A percentile compares a stretch with the other conserved stretches of the same genome.
Evolutionary conservation across 1,284 basidiomycete species (phyloP).

Genomic region (Fomitopsis betulina): DNA sequence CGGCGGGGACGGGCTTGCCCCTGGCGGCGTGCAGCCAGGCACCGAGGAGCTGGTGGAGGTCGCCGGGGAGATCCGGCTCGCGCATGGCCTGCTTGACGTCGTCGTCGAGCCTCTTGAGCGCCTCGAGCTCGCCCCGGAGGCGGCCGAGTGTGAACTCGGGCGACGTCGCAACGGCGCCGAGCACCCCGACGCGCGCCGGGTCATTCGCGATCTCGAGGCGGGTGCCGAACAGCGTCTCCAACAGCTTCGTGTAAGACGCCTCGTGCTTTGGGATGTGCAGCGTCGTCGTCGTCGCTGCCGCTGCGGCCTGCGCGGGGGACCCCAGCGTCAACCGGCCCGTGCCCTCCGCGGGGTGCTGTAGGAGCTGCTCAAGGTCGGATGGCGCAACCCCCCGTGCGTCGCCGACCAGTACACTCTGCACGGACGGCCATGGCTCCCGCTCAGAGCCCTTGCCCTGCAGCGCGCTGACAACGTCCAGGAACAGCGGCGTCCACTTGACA

Average conservation of each 20-base stretch:
- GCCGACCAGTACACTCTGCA: conserved; percentile 63
- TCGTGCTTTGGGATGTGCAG: conserved; percentile 86
- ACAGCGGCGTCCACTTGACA: conserved; percentile 87
- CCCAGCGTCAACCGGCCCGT: conserved; percentile 47
- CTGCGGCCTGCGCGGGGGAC: conserved; percentile 11
- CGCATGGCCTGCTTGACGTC: conserved; percentile 60
- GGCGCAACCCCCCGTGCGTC: conserved; percentile 38
- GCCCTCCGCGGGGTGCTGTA: conserved; percentile 35
- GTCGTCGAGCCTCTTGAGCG: conserved; percentile 59
- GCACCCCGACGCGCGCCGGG: conserved; percentile 63
- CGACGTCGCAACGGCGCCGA: conserved; percentile 74
- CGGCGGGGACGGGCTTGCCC: conserved; percentile 51
- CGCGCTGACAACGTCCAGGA: conserved; percentile 76
- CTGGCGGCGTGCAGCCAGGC: conserved; percentile 72
- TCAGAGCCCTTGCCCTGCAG: conserved; percentile 54
- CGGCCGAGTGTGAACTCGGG: conserved; percentile 95
- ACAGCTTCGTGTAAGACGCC: conserved; percentile 86
- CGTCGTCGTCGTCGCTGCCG: conserved; percentile 9
- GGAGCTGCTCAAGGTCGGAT: conserved; percentile 43
- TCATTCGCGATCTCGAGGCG: conserved; percentile 86
- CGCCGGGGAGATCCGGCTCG: conserved; percentile 40
- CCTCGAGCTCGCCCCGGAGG: conserved; percentile 77
- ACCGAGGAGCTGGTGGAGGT: conserved; percentile 69
- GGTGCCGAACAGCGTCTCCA: conserved; percentile 79
- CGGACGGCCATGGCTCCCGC: conserved; percentile 40